Evolutionary conservation across 805 yeast species (phyloP).

Genomic region (Suhomyces vadensis): DNA sequence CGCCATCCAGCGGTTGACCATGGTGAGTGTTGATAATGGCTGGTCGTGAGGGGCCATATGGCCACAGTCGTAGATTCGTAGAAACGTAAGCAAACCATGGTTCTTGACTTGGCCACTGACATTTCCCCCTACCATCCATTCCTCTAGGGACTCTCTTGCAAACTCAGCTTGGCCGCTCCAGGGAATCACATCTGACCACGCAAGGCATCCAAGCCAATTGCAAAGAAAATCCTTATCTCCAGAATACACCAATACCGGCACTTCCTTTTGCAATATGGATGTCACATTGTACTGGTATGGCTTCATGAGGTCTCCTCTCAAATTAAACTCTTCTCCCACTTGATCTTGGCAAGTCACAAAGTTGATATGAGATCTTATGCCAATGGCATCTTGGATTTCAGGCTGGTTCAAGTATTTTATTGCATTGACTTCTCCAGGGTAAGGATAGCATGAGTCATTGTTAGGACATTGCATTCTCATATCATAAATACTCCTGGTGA

Average conservation of each 20-base stretch:
- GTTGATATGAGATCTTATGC: conserved; percentile 26
- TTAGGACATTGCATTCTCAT: not conserved
- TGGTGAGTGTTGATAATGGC: not conserved
- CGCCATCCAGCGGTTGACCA: not conserved
- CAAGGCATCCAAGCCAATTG: not conserved
- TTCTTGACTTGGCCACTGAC: not conserved
- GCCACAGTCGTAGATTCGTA: not conserved
- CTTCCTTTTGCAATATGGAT: conserved; percentile 36
- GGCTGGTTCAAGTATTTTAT: conserved; percentile 55
- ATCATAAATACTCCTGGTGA: too few species aligned
- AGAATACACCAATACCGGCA: conserved; percentile 44
- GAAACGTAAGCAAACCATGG: not conserved
- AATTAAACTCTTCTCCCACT: conserved; percentile 19
- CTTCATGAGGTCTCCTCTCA: conserved; percentile 6
- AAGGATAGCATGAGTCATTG: not conserved
- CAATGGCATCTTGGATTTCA: conserved; percentile 53
- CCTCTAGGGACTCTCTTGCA: not conserved
- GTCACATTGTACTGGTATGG: conserved; percentile 25
- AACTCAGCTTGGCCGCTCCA: not conserved
- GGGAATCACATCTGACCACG: not conserved
- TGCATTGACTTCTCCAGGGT: conserved; percentile 32
- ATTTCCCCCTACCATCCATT: not conserved
- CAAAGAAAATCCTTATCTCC: conserved; percentile 41
- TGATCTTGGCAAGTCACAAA: conserved; percentile 18
- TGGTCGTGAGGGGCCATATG: not conserved